Conservation (phyloP, 2,329 filamentous ascomycete genomes). For the Talaromyces sp. region DNA sequence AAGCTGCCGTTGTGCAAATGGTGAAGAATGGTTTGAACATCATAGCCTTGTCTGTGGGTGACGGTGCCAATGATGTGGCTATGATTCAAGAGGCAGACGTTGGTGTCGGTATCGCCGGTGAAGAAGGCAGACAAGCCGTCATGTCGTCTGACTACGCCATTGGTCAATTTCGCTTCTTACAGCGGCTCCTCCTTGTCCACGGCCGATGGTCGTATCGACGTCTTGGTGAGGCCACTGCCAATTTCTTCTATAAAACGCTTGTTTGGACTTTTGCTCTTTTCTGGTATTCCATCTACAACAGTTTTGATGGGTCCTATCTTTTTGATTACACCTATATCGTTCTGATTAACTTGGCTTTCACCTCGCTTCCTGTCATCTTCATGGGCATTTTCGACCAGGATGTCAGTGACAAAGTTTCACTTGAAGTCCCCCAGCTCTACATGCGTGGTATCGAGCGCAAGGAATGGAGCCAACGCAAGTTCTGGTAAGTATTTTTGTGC, state of each 20-base stretch:
- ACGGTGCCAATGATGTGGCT: conserved; percentile 92
- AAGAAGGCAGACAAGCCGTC: conserved; percentile 86
- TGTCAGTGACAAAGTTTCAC: conserved; percentile 86
- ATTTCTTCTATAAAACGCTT: conserved; percentile 99
- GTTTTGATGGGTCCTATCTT: conserved; percentile 94
- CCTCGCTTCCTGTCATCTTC: conserved; percentile 87
- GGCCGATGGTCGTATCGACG: conserved; percentile 96
- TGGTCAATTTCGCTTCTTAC: conserved; percentile 86
- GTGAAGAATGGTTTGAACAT: conserved; percentile 94
- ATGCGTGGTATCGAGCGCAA: conserved; percentile 90
- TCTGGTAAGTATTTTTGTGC: conserved; percentile 67
- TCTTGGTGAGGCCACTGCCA: conserved; percentile 88
- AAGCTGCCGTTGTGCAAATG: conserved; percentile 93
- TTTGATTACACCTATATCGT: conserved; percentile 98
- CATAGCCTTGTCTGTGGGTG: conserved; percentile 90
- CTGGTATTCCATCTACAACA: conserved; percentile 95
- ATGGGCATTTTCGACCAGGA: conserved; percentile 98
- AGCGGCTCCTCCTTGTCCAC: conserved; percentile 82
- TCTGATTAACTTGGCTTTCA: conserved; percentile 95
- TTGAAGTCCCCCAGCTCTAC: conserved; percentile 94
- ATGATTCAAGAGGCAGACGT: conserved; percentile 98
- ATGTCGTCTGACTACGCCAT: conserved; percentile 98
- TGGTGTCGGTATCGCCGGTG: conserved; percentile 92
- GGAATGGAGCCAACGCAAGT: conserved; percentile 95
- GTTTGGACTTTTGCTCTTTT: conserved; percentile 96